Percentiles rank a stretch among this genome's conserved stretches.
Conservation (phyloP, 1,284 basidiomycete species). For the Gymnopus androsaceus region DNA sequence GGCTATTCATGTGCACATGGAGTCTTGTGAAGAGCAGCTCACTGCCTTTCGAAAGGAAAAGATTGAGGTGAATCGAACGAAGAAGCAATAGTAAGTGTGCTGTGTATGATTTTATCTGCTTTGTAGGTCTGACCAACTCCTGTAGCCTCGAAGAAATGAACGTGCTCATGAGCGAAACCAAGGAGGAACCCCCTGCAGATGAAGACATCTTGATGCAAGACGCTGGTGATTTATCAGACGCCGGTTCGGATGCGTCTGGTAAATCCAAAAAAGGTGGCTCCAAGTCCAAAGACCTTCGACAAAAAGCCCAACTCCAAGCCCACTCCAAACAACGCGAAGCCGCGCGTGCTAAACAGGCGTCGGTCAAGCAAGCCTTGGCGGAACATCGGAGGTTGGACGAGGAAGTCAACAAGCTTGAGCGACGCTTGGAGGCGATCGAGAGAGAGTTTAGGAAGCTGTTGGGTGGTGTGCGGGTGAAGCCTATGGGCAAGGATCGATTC, state of each 20-base stretch:
- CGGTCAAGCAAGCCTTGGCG: conserved; percentile 67
- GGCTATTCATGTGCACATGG: conserved; percentile 85
- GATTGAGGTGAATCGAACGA: conserved; percentile 88
- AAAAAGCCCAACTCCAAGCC: conserved; percentile 57
- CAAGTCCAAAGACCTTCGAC: conserved; percentile 51
- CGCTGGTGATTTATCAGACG: conserved; percentile 72
- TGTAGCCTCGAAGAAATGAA: conserved; percentile 74
- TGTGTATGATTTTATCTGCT: conserved; percentile 2
- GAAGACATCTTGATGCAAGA: conserved; percentile 63
- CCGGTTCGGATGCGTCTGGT: conserved; percentile 51
- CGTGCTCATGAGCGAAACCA: conserved; percentile 58
- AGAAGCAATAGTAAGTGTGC: conserved; percentile 78
- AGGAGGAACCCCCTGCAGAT: conserved; percentile 50
- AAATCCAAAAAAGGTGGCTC: conserved; percentile 41
- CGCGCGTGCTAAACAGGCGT: conserved; percentile 71
- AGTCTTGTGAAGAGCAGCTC: conserved; percentile 84
- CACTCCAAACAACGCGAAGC: conserved; percentile 77
- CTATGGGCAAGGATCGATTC: conserved; percentile 90
- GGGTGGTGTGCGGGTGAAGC: conserved; percentile 82
- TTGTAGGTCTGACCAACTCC: conserved; percentile 15
- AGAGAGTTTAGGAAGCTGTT: conserved; percentile 89
- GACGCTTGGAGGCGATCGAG: conserved; percentile 84
- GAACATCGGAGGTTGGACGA: conserved; percentile 86
- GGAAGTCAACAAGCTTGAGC: conserved; percentile 79
- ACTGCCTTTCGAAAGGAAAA: conserved; percentile 95